Percentiles rank a stretch among this genome's conserved stretches.
phyloP scores from a whole-genome alignment of 2,329 filamentous ascomycete species.

The Alternaria atra region DNA sequence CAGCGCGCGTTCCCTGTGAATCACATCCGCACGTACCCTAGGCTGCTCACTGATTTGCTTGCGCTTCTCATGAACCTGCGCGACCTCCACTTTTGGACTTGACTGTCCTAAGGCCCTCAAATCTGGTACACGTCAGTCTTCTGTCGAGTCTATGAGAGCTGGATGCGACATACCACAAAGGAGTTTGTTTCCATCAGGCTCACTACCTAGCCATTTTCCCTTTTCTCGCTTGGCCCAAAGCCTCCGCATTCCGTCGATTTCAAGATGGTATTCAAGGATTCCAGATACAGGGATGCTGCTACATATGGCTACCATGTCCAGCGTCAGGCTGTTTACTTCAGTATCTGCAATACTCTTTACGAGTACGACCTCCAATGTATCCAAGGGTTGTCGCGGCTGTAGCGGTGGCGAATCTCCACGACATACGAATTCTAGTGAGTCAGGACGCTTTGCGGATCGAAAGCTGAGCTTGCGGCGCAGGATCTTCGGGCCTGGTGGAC shows the following conservation, averaged over 20 bases:
- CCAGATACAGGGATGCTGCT: constrained; percentile 33
- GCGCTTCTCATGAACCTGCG: neutral
- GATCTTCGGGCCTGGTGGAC: constrained; percentile 5
- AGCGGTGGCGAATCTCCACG: constrained; percentile 8
- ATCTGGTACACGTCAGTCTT: constrained; percentile 22
- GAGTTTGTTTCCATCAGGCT: constrained; percentile 34
- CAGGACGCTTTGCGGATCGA: constrained; percentile 9
- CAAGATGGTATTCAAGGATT: constrained; percentile 32
- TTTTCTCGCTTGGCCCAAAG: constrained; percentile 34
- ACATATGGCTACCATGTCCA: constrained; percentile 29
- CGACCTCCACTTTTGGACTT: neutral
- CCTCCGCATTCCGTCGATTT: constrained; percentile 31
- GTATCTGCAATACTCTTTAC: constrained; percentile 30
- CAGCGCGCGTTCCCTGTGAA: neutral
- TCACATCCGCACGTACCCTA: neutral
- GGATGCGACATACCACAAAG: constrained; percentile 25
- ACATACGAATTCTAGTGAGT: constrained; percentile 17
- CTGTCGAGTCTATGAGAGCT: neutral
- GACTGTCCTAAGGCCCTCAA: constrained; percentile 19
- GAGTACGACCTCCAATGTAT: constrained; percentile 33
- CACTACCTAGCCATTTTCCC: constrained; percentile 33
- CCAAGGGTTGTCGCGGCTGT: constrained; percentile 21
- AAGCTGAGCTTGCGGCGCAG: constrained; percentile 18
- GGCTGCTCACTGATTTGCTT: neutral
- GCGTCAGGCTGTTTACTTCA: constrained; percentile 27